Percentiles rank a stretch among this genome's conserved stretches.
Evolutionary conservation across 208 protist species (phyloP).

Genomic region (Entamoeba invadens): DNA sequence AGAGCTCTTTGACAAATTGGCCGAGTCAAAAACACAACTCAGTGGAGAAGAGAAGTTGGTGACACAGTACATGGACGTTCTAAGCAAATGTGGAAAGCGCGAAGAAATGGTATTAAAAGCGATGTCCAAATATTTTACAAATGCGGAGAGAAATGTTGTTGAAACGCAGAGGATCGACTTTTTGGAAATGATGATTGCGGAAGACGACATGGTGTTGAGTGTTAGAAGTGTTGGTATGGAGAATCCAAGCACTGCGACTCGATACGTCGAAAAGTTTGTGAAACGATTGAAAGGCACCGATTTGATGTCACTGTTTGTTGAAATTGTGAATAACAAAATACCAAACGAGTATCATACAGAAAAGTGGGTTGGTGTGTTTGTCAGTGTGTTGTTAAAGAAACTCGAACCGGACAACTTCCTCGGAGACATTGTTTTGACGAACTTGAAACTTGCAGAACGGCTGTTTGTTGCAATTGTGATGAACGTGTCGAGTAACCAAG

Average conservation of each 20-base stretch:
- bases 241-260: not conserved
- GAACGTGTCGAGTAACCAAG: not conserved
- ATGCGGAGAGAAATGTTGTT: not conserved
- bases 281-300: not conserved
- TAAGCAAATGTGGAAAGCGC: not conserved
- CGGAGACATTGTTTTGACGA: not conserved
- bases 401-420: not conserved
- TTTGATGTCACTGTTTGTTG: not conserved
- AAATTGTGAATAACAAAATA: not conserved
- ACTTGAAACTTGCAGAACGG: not conserved
- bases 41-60: not conserved
- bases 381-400: not conserved
- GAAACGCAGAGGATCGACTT: not conserved
- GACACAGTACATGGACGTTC: not conserved
- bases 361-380: not conserved
- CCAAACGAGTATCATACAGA: not conserved
- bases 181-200: not conserved
- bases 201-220: not conserved
- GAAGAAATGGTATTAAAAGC: not conserved
- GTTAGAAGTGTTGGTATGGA: not conserved
- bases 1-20: not conserved
- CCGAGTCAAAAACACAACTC: not conserved
- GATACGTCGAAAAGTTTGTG: not conserved
- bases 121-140: not conserved
- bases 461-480: not conserved